Evolutionary conservation across 2,329 filamentous ascomycete genomes (phyloP).

Genomic region (Ophiosphaerella herpotricha): DNA sequence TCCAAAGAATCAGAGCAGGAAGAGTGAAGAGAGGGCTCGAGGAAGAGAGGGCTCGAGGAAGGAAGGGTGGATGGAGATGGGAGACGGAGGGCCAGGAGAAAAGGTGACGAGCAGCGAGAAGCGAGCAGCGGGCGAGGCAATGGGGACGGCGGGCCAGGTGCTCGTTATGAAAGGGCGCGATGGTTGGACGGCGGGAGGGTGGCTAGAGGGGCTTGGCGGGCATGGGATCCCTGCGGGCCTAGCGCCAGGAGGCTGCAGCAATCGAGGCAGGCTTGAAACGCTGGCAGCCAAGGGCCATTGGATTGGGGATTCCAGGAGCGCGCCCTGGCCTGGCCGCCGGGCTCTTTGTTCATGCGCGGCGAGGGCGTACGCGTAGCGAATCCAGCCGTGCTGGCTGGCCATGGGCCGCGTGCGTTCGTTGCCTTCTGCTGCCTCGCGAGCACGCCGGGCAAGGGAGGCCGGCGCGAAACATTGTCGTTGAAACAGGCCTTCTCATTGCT

Average conservation of each 20-base stretch:
- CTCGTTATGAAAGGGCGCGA: constrained; percentile 18
- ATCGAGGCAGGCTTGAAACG: not conserved
- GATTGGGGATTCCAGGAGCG: not conserved
- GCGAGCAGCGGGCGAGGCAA: constrained; percentile 69
- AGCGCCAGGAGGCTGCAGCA: not conserved
- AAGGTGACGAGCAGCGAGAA: constrained; percentile 58
- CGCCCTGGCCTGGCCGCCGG: too few relatives aligned
- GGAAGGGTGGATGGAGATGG: constrained; percentile 54
- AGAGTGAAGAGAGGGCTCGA: constrained; percentile 61
- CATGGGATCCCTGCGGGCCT: not conserved
- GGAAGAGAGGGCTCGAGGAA: constrained; percentile 19
- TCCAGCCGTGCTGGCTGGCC: too few relatives aligned
- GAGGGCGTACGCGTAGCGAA: not conserved
- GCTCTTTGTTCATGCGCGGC: not conserved
- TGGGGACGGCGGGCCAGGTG: constrained; percentile 32
- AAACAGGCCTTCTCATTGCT: constrained; percentile 29
- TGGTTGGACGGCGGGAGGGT: constrained; percentile 17
- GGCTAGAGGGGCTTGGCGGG: constrained; percentile 1
- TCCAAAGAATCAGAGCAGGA: constrained; percentile 36
- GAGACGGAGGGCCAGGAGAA: constrained; percentile 38
- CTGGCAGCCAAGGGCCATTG: not conserved
- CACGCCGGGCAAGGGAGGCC: constrained; percentile 11
- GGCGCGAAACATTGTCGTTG: constrained; percentile 10
- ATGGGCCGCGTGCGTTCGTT: not conserved
- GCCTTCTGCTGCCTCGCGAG: not conserved